Evolutionary conservation across 805 yeast genomes (phyloP), one percentile per base, ranked within the genome.

Genomic region (Yarrowia osloensis): DNA sequence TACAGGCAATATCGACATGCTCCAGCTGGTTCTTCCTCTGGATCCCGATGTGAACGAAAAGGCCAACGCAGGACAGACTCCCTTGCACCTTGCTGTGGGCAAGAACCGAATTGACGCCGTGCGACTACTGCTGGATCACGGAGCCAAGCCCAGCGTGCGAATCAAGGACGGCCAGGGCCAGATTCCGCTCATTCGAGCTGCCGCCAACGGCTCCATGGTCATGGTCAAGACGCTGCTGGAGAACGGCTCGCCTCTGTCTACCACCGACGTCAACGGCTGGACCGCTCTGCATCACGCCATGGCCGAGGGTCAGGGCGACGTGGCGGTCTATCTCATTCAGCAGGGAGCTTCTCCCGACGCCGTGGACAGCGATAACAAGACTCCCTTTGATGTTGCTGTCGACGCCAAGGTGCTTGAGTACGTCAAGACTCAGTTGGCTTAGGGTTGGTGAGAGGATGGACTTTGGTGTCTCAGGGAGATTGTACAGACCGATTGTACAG

Each of bases 281-380:
- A 89, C 96, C 0, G 87, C 97, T 0, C 75, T 94, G 68, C 97
- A 91, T 75, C 96, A 91, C 76, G 97, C 98, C 0, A 77, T 89
- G 67, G 91, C 97, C 0, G 98, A 93, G 76, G 97, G 97, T 0
- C 88, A 87, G 71, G 92, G 88, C 0, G 97, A 90, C 68, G 85
- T 85, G 12, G 97, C 90, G 0, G 80, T 86, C 0, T 73, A 79
- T 37, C 77, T 93, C 55, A 86, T 87, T 1, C 80, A 73, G 65
- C 78, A 82, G 5, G 94, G 94, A 0, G 97, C 97, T 0, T 91
- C 89, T 70, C 75, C 80, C 12, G 76, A 54, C 65, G 73, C 22
- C 67, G 80, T 15, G 78, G 85, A 83, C 70, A 69, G 72, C 1
- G 88, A 86, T 13, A 91, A 87, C 2, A 77, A 83, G 67, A 81